Percentiles rank a stretch among this genome's conserved stretches.
phyloP scores from a whole-genome alignment of 2,329 filamentous ascomycete genomes.

The Alternaria metachromatica region DNA sequence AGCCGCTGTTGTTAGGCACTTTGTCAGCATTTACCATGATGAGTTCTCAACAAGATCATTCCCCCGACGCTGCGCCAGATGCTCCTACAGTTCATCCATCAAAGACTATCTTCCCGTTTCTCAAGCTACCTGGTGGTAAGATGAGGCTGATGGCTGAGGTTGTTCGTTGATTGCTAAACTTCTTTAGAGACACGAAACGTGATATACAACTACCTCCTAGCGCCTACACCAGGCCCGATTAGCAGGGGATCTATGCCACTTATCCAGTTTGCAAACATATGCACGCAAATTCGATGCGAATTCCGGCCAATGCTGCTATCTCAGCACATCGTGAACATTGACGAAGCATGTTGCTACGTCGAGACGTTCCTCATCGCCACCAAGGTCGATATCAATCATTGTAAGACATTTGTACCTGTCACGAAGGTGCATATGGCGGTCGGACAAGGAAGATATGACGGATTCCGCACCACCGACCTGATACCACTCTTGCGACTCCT shows the following conservation, averaged over 20 bases:
- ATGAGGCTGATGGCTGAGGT: background rate
- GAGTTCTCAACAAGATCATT: background rate
- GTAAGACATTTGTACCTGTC: too few species aligned
- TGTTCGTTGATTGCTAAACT: background rate
- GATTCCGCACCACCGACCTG: background rate
- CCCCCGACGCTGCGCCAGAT: background rate
- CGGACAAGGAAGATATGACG: too few species aligned
- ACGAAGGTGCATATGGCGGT: too few species aligned
- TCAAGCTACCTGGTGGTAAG: background rate
- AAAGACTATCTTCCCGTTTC: fast-evolving
- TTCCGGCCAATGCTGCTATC: background rate
- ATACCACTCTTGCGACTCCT: background rate
- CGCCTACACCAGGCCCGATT: background rate
- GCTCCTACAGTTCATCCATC: fast-evolving
- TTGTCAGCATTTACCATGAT: background rate
- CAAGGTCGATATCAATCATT: background rate
- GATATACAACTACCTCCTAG: fast-evolving
- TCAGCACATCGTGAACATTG: background rate
- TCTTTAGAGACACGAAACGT: background rate
- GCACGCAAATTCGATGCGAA: background rate
- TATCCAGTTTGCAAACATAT: background rate
- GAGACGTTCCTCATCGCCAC: background rate
- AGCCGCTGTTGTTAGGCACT: background rate
- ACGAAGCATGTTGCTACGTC: background rate
- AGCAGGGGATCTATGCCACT: background rate